These are phyloP conservation scores for Nannochloris sp. DNA, from an alignment of 139 green algal genomes.

Conservation along the genomic window DNA sequence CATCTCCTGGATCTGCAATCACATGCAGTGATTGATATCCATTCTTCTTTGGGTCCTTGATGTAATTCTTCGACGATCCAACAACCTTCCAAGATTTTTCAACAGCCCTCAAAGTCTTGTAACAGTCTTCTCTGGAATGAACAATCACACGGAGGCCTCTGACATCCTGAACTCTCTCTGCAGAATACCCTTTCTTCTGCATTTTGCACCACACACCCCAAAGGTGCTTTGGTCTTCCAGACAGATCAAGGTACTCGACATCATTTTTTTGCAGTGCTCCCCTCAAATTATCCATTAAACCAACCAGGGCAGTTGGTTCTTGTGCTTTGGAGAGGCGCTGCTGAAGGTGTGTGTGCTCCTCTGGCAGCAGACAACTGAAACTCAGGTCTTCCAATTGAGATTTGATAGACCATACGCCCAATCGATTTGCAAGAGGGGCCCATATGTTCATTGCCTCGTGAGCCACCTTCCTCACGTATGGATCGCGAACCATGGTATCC, in stretches of 20 bases:
- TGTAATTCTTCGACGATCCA: conserved; percentile 78
- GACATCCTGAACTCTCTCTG: conserved; percentile 67
- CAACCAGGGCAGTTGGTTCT: conserved; percentile 12
- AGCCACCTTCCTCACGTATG: neutral
- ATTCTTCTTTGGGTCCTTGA: conserved; percentile 78
- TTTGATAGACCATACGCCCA: conserved; percentile 85
- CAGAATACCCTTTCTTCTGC: conserved; percentile 34
- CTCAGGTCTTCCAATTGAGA: conserved; percentile 83
- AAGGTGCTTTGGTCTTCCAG: conserved; percentile 83
- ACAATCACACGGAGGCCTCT: conserved; percentile 82
- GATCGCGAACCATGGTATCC: neutral
- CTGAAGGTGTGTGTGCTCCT: conserved; percentile 28
- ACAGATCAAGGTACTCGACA: conserved; percentile 61
- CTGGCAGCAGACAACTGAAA: conserved; percentile 57
- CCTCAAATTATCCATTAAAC: conserved; percentile 23
- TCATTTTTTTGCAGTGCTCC: conserved; percentile 21
- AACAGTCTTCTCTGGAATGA: conserved; percentile 71
- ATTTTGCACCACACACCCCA: conserved; percentile 86
- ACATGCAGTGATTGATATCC: conserved; percentile 76
- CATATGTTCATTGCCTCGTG: conserved; percentile 76
- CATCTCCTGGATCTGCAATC: conserved; percentile 42
- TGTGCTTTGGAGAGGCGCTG: conserved; percentile 9
- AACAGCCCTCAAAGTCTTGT: conserved; percentile 65
- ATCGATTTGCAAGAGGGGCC: conserved; percentile 74
- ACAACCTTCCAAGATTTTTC: conserved; percentile 42